Base-by-base conservation (phyloP, 1,284 basidiomycete species). In the Phellopilus nigrolimitatus region DNA sequence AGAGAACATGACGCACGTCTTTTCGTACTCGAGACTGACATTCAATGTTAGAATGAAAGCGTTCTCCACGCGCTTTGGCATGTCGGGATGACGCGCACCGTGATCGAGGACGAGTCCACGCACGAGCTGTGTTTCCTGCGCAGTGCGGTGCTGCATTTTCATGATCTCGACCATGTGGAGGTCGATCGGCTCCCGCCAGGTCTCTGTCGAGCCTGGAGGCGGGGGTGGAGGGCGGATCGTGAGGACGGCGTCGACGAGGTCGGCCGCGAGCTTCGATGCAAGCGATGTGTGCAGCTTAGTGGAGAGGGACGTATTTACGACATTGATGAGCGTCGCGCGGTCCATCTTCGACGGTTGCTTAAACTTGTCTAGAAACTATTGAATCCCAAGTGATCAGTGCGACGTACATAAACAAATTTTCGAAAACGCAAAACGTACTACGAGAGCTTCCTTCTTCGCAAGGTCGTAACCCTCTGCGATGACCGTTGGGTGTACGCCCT, bases 81-180 rank as follows among this genome's bases (percentile, higher is more conserved):
- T 99, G 70, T 99, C 97, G 3, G 95, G 95, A 72, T 99, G 97
- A 59, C 97, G 76, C 43, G 92, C 94, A 59, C 97, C 97, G 67
- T 99, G 93, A 68, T 91, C 88, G 62, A 99, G 76, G 42, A 99
- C 97, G 52, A 99, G 78, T 47, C 97, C 97, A 60, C 91, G 88
- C 61, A 99, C 76, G 46, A 99, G 82, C 67, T 97, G 90, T n/a
- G 97, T 99, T 70, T 99, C 97, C 39, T 92, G 94, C 54, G 97
- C 94, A 47, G 89, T 95, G 64, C 94, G 88, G 74, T 99, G 97
- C 70, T 98, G 95, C 97, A 99, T 99, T 77, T 99, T 99, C 95
- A 99, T 99, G 62, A 99, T 87, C 71, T 99, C 97, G 51, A 99
- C 79, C 97, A 99, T 99, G 73, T 99, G 95, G 57, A 99, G 73